Evolutionary conservation across 257 asterid genomes (phyloP).

Genomic region (Ilex asprella): DNA sequence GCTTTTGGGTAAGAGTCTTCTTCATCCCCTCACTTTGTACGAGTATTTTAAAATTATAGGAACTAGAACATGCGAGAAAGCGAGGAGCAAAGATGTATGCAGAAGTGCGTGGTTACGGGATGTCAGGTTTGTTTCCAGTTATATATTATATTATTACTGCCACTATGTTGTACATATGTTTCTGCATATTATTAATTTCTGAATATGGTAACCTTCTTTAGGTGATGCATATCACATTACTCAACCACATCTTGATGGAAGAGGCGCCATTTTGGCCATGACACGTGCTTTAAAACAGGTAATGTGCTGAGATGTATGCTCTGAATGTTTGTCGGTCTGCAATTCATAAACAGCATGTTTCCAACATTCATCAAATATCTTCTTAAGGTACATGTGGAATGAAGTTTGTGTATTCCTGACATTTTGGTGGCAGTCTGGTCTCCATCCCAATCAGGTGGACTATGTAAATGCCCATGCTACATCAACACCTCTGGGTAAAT

Average conservation of each 20-base stretch:
- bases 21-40: no score
- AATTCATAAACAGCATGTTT: no score
- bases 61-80: conserved; percentile 79
- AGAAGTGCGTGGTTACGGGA: conserved; percentile 90
- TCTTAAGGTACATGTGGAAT: no score
- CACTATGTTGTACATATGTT: not conserved
- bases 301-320: not conserved
- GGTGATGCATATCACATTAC: conserved; percentile 96
- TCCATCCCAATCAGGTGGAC: conserved; percentile 72
- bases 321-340: no score
- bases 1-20: no score
- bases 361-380: no score
- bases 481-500: conserved; percentile 88
- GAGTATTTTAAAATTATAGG: conserved; percentile 28
- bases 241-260: conserved; percentile 83
- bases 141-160: not conserved
- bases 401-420: not conserved
- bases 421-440: conserved; percentile 63
- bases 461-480: conserved; percentile 96
- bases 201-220: conserved; percentile 22
- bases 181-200: not conserved
- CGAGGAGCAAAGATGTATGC: conserved; percentile 92
- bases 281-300: conserved; percentile 85
- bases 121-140: conserved; percentile 51
- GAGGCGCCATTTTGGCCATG: conserved; percentile 94